Conservation (phyloP, 1,284 basidiomycete species). For the Apiotrichum laibachii region DNA sequence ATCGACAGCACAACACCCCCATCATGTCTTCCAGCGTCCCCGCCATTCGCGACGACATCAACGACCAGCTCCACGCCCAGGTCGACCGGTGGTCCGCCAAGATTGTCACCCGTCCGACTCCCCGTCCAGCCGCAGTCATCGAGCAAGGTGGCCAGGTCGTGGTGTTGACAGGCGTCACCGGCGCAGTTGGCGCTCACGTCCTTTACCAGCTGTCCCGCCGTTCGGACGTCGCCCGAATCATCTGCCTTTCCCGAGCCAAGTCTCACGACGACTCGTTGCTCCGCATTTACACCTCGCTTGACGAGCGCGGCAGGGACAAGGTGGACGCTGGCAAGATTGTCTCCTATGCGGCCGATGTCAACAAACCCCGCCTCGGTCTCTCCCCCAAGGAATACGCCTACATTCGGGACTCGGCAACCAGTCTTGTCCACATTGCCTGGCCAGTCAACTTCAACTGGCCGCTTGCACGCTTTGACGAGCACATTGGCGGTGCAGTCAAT, state of each 20-base stretch:
- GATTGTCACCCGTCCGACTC: conserved; percentile 6
- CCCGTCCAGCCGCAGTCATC: conserved; percentile 1
- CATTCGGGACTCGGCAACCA: conserved; percentile 28
- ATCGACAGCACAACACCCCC: no score
- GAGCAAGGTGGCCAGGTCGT: conserved; percentile 5
- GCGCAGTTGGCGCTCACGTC: conserved; percentile 61
- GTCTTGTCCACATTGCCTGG: conserved; percentile 55
- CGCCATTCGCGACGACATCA: no score
- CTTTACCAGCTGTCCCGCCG: conserved; percentile 54
- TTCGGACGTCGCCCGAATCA: background rate
- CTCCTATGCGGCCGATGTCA: conserved; percentile 52
- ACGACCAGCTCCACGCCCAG: no score
- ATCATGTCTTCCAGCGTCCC: no score
- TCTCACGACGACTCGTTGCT: background rate
- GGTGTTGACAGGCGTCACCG: conserved; percentile 61
- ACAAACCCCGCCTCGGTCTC: conserved; percentile 52
- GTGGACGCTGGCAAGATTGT: conserved; percentile 38
- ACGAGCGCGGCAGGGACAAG: background rate
- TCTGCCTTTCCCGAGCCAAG: conserved; percentile 7
- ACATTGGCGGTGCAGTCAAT: conserved; percentile 58
- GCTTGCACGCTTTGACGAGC: conserved; percentile 56
- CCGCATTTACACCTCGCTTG: background rate
- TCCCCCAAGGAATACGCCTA: conserved; percentile 45
- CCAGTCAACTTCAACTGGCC: conserved; percentile 46
- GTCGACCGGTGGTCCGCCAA: conserved; percentile 52